Conservation (phyloP, 2,329 filamentous ascomycete species). For the Albophoma yamanashiensis region DNA sequence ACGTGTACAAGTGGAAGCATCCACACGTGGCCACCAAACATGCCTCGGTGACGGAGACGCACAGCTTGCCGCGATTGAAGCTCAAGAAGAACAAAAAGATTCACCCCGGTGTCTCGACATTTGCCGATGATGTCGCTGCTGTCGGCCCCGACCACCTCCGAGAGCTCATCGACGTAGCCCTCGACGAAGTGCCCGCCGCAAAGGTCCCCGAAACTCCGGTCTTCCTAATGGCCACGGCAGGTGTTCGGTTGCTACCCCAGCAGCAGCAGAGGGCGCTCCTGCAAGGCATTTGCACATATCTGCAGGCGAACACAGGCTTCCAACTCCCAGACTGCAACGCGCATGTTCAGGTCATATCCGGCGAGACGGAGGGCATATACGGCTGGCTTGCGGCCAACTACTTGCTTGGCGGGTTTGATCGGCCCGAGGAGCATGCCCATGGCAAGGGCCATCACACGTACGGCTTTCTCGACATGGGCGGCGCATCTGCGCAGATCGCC, state of each 20-base stretch:
- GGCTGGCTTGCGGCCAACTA: slow-evolving; percentile 98
- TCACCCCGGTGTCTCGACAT: slow-evolving; percentile 84
- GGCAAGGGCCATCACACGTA: slow-evolving; percentile 89
- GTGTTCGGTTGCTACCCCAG: slow-evolving; percentile 77
- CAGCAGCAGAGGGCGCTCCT: slow-evolving; percentile 64
- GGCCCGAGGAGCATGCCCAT: slow-evolving; percentile 62
- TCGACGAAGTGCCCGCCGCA: slow-evolving; percentile 63
- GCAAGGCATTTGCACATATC: slow-evolving; percentile 70
- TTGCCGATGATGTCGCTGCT: slow-evolving; percentile 62
- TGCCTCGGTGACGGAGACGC: slow-evolving; percentile 29
- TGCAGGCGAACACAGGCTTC: slow-evolving; percentile 67
- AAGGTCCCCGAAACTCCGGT: slow-evolving; percentile 79
- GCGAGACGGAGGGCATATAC: slow-evolving; percentile 91
- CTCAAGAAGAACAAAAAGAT: slow-evolving; percentile 91
- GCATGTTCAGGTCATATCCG: slow-evolving; percentile 89
- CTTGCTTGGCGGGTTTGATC: slow-evolving; percentile 80
- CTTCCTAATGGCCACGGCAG: slow-evolving; percentile 91
- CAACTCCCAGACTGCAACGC: slow-evolving; percentile 79
- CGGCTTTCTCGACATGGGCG: slow-evolving; percentile 97
- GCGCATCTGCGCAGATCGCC: slow-evolving; percentile 93
- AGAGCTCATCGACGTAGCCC: slow-evolving; percentile 69
- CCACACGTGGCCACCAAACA: slow-evolving; percentile 53
- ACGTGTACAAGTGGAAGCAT: slow-evolving; percentile 91
- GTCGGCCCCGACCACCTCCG: slow-evolving; percentile 78
- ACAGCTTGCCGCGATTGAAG: slow-evolving; percentile 65